Base-by-base conservation (phyloP, 2,329 filamentous ascomycete genomes). In the Xylariaceae sp. region DNA sequence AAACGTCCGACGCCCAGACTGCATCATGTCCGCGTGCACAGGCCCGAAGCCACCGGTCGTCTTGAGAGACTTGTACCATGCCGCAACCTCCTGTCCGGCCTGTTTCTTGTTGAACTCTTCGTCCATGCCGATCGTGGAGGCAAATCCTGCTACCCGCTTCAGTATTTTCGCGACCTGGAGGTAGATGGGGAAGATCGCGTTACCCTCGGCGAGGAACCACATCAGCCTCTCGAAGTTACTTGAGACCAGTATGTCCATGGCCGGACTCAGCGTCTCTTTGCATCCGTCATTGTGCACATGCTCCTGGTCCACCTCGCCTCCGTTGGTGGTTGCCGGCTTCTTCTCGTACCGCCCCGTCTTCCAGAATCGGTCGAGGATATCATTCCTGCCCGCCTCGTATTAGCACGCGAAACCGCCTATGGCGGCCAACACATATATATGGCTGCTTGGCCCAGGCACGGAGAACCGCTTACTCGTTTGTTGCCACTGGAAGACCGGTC, bases 171-270 rank as follows among this genome's bases (percentile, higher is more conserved):
- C n/a, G n/a, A n/a, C n/a, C n/a, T n/a, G n/a, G n/a, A n/a, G n/a
- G n/a, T n/a, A n/a, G n/a, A n/a, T n/a, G n/a, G n/a, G n/a, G n/a
- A n/a, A n/a, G n/a, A 24, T 24, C 6, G 11, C 21, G 7, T 6
- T 13, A 48, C 46, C 46, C 65, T 87, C 86, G 2, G 88, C 83
- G 18, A 97, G 71, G 71, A 87, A 96, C 90, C 90, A 97, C 9
- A 98, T 73, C 4, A 98, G 73, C 21, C 92, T 80, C 71, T 98
- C 92, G 60, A 98, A 97, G 70, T 98, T 98, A 61, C 85, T 92
- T 16, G 85, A 90, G 9, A 97, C 89, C 3, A 97, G 73, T 50
- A 97, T 97, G 62, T 98, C 92, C 92, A 98, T 97, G 31, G 92
- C 92, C 0, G 92, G 92, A 52, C 84, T 88, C 36, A 94, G 75